Percentiles rank a stretch among this genome's conserved stretches.
Conservation (phyloP, 306 rosid species). For the Dalbergia cochinchinensis region DNA sequence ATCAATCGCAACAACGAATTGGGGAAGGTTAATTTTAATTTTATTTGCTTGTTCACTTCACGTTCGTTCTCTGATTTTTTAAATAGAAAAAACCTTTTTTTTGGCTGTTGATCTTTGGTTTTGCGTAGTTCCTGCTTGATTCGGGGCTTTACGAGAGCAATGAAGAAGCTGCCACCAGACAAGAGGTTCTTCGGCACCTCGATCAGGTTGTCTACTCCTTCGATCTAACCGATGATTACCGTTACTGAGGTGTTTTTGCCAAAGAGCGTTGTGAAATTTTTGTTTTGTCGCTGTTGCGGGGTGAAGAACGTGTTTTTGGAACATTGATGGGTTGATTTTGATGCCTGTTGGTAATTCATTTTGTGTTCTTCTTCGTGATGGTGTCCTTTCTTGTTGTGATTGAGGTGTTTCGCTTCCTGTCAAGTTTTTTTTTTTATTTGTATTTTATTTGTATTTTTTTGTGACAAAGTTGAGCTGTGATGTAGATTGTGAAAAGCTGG, state of each 20-base stretch:
- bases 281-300: background rate
- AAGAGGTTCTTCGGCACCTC: slow-evolving; percentile 81
- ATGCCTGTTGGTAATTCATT: slow-evolving; percentile 16
- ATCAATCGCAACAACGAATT: slow-evolving; percentile 70
- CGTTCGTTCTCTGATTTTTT: background rate
- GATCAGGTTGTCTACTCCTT: slow-evolving; percentile 61
- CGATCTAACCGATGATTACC: slow-evolving; percentile 19
- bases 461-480: slow-evolving; percentile 40
- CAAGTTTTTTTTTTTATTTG: slow-evolving; percentile 1
- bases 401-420: slow-evolving; percentile 8
- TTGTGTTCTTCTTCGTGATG: slow-evolving; percentile 22
- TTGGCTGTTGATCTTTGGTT: background rate
- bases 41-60: slow-evolving; percentile 14
- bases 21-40: slow-evolving; percentile 62
- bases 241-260: background rate
- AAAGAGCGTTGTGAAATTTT: slow-evolving; percentile 9
- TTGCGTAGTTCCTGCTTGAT: slow-evolving; percentile 71
- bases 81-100: background rate
- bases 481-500: slow-evolving; percentile 90
- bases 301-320: slow-evolving; percentile 28
- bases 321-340: slow-evolving; percentile 26
- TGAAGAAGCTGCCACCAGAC: slow-evolving; percentile 69
- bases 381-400: slow-evolving; percentile 7
- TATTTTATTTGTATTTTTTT: background rate
- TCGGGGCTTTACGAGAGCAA: slow-evolving; percentile 83